phyloP scores from a whole-genome alignment of 2,329 filamentous ascomycete genomes.

The Fusarium duplospermum region DNA sequence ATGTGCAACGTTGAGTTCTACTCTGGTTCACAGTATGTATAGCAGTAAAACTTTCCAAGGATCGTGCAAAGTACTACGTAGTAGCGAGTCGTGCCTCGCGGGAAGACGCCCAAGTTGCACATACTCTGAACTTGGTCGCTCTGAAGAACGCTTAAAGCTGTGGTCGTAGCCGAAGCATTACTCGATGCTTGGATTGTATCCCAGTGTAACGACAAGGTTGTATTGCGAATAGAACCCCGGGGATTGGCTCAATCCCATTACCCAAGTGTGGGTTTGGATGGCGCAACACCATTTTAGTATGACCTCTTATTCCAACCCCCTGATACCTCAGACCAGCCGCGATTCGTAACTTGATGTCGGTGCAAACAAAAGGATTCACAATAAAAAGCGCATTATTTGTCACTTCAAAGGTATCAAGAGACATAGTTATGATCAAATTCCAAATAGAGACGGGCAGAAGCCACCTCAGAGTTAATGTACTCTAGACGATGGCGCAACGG shows the following conservation, averaged over 20 bases:
- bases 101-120: background rate
- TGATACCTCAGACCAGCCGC: background rate
- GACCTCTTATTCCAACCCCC: background rate
- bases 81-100: background rate
- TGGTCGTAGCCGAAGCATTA: background rate
- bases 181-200: background rate
- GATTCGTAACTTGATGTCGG: too few species aligned
- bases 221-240: background rate
- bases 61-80: background rate
- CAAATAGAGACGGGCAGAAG: background rate
- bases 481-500: conserved; percentile 8
- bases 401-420: too few species aligned
- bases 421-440: too few species aligned
- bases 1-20: background rate
- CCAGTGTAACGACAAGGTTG: background rate
- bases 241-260: background rate
- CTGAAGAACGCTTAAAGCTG: background rate
- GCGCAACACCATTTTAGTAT: conserved; percentile 14
- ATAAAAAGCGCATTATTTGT: background rate
- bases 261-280: background rate
- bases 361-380: background rate
- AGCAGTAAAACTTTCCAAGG: background rate
- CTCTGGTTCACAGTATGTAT: background rate
- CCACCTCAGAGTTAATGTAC: background rate
- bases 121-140: background rate